These are phyloP conservation scores for Leccinum sublutescens DNA, from an alignment of 768 basidiomycete species.

Conservation along the genomic window DNA sequence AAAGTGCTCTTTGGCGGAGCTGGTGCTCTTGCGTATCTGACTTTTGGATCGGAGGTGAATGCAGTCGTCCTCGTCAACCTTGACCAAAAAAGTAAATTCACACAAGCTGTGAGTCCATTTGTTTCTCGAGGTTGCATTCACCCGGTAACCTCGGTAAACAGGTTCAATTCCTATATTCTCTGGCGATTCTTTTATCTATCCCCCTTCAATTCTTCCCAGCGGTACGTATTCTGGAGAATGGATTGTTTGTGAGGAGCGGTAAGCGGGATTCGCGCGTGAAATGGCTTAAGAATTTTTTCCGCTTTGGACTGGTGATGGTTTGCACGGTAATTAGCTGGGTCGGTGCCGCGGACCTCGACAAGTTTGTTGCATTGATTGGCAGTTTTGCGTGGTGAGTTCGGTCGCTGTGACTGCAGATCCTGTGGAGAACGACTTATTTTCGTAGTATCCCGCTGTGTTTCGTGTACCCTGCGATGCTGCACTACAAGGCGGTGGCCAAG, in stretches of 20 bases:
- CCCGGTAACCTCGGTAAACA: conserved; percentile 23
- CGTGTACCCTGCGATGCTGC: conserved; percentile 91
- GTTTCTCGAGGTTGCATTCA: conserved; percentile 9
- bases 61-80: conserved; percentile 96
- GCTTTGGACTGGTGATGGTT: conserved; percentile 69
- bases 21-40: conserved; percentile 81
- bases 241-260: conserved; percentile 83
- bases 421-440: conserved; percentile 12
- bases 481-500: conserved; percentile 80
- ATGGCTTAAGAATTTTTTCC: conserved; percentile 94
- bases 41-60: conserved; percentile 84
- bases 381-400: conserved; percentile 84
- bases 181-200: conserved; percentile 88
- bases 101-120: conserved; percentile 68
- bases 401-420: neutral
- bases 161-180: conserved; percentile 86
- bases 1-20: conserved; percentile 84
- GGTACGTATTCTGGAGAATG: conserved; percentile 95
- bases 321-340: conserved; percentile 81
- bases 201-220: conserved; percentile 98
- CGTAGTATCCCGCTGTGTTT: conserved; percentile 88
- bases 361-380: conserved; percentile 92
- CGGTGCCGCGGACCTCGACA: conserved; percentile 89
- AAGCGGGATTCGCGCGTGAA: conserved; percentile 81
- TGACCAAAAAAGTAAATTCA: conserved; percentile 76